phyloP scores from a whole-genome alignment of 805 yeast species.

The Sugiyamaella chiloensis region DNA sequence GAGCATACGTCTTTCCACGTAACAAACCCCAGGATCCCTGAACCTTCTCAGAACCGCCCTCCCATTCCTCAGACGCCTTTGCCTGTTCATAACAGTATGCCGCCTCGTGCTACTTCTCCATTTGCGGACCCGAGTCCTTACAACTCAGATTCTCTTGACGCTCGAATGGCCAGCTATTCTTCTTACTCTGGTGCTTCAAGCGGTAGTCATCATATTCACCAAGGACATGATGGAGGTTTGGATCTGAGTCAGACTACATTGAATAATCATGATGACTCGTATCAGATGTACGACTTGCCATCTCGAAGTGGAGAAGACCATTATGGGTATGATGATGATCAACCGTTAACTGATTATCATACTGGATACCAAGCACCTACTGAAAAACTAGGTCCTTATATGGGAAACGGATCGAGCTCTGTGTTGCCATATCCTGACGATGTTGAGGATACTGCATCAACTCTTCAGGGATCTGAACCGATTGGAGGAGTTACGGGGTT shows the following conservation, averaged over 20 bases:
- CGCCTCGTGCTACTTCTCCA: conserved; percentile 2
- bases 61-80: neutral
- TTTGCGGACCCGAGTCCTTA: neutral
- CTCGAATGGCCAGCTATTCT: neutral
- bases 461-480: conserved; percentile 19
- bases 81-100: neutral
- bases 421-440: conserved; percentile 25
- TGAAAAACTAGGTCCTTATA: neutral
- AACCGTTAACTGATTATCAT: conserved; percentile 22
- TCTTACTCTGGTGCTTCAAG: neutral
- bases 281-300: conserved; percentile 22
- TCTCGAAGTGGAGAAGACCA: conserved; percentile 16
- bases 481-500: conserved; percentile 29
- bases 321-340: conserved; percentile 21
- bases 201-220: neutral
- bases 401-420: neutral
- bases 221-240: neutral
- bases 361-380: conserved; percentile 16
- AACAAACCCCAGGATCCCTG: neutral
- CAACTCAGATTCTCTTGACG: neutral
- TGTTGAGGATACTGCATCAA: conserved; percentile 9
- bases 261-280: conserved; percentile 6
- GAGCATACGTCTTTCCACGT: conserved; percentile 1
- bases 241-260: conserved; percentile 2
- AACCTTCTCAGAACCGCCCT: conserved; percentile 1